phyloP scores from a whole-genome alignment of 2,329 filamentous ascomycete species.

The Setomelanomma holmii region DNA sequence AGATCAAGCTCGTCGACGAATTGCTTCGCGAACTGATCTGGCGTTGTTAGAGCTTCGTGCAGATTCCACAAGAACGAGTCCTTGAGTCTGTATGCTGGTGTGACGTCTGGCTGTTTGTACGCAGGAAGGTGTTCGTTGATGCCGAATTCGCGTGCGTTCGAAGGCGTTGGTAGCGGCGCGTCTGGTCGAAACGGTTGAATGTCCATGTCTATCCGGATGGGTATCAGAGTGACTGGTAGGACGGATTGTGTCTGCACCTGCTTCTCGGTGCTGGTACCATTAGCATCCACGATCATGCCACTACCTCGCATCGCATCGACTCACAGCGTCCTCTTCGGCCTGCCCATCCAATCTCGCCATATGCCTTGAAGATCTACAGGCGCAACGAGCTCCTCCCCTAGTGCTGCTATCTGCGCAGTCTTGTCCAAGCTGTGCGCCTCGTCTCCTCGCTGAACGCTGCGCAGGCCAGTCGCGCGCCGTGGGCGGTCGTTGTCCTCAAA shows the following conservation, averaged over 20 bases:
- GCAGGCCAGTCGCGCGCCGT: slow-evolving; percentile 76
- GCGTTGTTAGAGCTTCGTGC: slow-evolving; percentile 91
- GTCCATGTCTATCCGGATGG: slow-evolving; percentile 95
- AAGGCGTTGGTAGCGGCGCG: slow-evolving; percentile 69
- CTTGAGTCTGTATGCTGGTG: slow-evolving; percentile 85
- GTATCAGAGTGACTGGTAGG: slow-evolving; percentile 88
- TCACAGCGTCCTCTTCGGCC: slow-evolving; percentile 61
- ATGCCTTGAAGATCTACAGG: slow-evolving; percentile 89
- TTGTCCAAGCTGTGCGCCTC: slow-evolving; percentile 63
- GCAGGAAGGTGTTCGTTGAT: slow-evolving; percentile 77
- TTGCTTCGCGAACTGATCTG: slow-evolving; percentile 90
- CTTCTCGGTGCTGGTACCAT: slow-evolving; percentile 59
- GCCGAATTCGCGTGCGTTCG: slow-evolving; percentile 62
- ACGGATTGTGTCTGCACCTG: slow-evolving; percentile 71
- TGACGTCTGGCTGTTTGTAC: slow-evolving; percentile 79
- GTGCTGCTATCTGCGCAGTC: slow-evolving; percentile 72
- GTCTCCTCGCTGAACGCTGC: slow-evolving; percentile 77
- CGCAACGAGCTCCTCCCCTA: slow-evolving; percentile 79
- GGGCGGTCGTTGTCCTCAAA: slow-evolving; percentile 77
- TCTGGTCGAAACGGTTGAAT: slow-evolving; percentile 77
- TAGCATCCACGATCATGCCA: slow-evolving; percentile 13
- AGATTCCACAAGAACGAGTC: slow-evolving; percentile 99
- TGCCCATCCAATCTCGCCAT: slow-evolving; percentile 95
- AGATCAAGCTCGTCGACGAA: slow-evolving; percentile 94
- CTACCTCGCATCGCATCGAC: slow-evolving; percentile 28